phyloP scores from a whole-genome alignment of 768 basidiomycete genomes.

The Termitomyces sp. region DNA sequence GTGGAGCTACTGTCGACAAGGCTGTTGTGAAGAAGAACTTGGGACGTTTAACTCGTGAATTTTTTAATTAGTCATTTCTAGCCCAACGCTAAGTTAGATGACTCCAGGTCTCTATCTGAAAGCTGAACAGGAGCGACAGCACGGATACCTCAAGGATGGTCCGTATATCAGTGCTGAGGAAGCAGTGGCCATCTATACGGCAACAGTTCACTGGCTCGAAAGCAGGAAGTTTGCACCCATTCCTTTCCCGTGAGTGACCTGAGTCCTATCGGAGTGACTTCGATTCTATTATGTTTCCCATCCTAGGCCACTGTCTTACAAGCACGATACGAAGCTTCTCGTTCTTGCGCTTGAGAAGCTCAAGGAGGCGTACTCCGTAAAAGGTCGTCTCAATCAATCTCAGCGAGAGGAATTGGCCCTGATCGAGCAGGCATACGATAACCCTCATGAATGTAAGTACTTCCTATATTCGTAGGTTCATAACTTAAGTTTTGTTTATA shows the following conservation, averaged over 20 bases:
- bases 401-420: conserved; percentile 97
- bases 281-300: background rate
- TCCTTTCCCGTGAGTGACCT: conserved; percentile 81
- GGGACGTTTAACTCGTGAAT: conserved; percentile 88
- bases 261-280: background rate
- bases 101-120: conserved; percentile 80
- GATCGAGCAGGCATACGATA: conserved; percentile 99
- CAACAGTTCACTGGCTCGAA: conserved; percentile 98
- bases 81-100: conserved; percentile 6
- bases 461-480: background rate
- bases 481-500: conserved; percentile 13
- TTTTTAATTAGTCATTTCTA: background rate
- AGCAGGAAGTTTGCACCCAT: conserved; percentile 97
- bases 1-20: conserved; percentile 96
- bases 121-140: conserved; percentile 98
- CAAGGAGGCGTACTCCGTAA: conserved; percentile 98
- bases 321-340: conserved; percentile 97
- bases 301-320: conserved; percentile 86
- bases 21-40: conserved; percentile 99
- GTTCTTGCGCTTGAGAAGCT: conserved; percentile 96
- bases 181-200: conserved; percentile 97
- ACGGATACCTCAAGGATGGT: conserved; percentile 98
- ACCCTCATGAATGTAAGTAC: conserved; percentile 89
- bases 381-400: conserved; percentile 95
- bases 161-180: conserved; percentile 99